Evolutionary conservation across 78 protist genomes (phyloP).

Genomic region (Emiliania huxleyi): DNA sequence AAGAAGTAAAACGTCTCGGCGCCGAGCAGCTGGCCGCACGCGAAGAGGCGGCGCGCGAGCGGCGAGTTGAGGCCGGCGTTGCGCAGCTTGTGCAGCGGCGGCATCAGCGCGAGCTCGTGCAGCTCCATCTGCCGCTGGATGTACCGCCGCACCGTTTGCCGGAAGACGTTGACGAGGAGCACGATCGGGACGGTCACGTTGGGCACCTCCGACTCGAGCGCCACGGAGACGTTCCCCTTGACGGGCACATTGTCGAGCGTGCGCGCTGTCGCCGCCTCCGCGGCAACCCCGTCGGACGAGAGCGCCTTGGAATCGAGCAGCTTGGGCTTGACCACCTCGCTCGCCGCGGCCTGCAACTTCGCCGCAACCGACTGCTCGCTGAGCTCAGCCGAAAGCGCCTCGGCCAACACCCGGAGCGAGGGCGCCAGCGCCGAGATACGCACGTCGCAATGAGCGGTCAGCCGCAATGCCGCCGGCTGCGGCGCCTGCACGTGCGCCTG

Average conservation of each 20-base stretch:
- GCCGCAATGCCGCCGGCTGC: not conserved
- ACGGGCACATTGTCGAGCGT: not conserved
- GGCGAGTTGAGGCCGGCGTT: not conserved
- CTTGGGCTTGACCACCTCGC: not conserved
- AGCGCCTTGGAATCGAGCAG: not conserved
- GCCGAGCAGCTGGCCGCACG: not conserved
- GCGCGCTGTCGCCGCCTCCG: not conserved
- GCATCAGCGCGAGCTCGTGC: not conserved
- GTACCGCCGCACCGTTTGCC: not conserved
- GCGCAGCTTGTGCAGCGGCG: not conserved
- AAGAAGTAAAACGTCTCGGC: not conserved
- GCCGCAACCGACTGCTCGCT: not conserved
- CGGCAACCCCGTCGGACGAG: not conserved
- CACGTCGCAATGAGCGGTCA: not conserved
- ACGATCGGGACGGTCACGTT: not conserved
- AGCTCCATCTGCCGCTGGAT: not conserved
- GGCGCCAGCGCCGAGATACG: not conserved
- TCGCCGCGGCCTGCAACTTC: not conserved
- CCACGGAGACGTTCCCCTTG: not conserved
- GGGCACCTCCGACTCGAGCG: not conserved
- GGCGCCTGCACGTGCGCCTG: constrained; percentile 5
- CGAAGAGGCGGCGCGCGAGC: not conserved
- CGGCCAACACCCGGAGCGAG: not conserved
- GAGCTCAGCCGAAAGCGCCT: not conserved
- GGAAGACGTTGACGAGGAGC: not conserved